Percentiles rank a stretch among this genome's conserved stretches.
Evolutionary conservation across 148 eudicot species (phyloP).

Genomic region (Chenopodium quinoa): DNA sequence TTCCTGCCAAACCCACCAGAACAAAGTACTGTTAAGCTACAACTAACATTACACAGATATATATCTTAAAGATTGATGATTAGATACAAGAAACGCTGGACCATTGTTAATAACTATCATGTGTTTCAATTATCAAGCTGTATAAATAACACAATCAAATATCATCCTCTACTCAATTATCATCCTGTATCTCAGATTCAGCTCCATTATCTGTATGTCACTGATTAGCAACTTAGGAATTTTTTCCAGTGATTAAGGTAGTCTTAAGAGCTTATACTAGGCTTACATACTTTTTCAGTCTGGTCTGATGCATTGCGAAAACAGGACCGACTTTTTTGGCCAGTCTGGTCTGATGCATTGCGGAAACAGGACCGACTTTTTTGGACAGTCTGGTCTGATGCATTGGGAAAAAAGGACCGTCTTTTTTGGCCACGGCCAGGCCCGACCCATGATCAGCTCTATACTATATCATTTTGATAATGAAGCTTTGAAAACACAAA

Average conservation of each 20-base stretch:
- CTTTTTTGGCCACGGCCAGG: background rate
- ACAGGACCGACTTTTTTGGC: background rate
- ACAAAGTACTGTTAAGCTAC: background rate
- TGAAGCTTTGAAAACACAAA: background rate
- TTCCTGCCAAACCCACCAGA: conserved; percentile 42
- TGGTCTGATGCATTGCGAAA: background rate
- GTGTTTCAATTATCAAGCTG: background rate
- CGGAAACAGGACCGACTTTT: background rate
- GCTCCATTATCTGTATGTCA: background rate
- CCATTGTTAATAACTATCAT: background rate
- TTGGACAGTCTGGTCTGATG: no score
- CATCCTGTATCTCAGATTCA: background rate
- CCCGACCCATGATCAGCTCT: background rate
- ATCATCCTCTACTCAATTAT: background rate
- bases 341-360: background rate
- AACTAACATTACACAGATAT: background rate
- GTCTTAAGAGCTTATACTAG: background rate
- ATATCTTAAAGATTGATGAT: background rate
- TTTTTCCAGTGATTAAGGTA: background rate
- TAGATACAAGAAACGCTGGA: background rate
- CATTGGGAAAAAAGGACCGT: background rate
- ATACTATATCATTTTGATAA: background rate
- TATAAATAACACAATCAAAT: background rate
- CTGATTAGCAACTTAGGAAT: background rate
- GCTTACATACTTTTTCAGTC: background rate